Percentiles rank a stretch among this genome's conserved stretches.
These are phyloP conservation scores for Wakefieldia striispora DNA, from an alignment of 768 basidiomycete species.

Conservation along the genomic window DNA sequence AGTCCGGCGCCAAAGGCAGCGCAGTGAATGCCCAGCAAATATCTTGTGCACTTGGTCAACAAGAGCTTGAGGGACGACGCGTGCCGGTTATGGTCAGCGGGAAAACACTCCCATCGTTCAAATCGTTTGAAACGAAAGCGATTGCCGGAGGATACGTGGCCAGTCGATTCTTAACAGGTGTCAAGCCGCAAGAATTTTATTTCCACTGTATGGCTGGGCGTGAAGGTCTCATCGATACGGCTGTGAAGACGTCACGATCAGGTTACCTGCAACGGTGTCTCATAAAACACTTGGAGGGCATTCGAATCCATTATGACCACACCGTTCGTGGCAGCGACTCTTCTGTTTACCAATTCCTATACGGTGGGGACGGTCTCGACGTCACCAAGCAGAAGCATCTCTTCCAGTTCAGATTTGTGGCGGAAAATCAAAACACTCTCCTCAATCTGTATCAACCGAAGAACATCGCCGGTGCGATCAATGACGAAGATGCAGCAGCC, in stretches of 20 bases:
- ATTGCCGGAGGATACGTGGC: constrained; percentile 98
- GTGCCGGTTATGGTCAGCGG: constrained; percentile 99
- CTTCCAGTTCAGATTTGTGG: constrained; percentile 90
- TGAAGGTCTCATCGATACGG: constrained; percentile 98
- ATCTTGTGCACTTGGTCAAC: constrained; percentile 96
- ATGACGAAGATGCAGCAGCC: constrained; percentile 61
- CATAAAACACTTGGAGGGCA: constrained; percentile 97
- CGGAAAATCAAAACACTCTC: constrained; percentile 79
- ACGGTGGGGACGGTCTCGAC: constrained; percentile 95
- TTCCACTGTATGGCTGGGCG: constrained; percentile 99
- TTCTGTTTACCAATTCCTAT: constrained; percentile 92
- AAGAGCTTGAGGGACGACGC: constrained; percentile 96
- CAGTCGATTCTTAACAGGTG: constrained; percentile 96
- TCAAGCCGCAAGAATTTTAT: constrained; percentile 98
- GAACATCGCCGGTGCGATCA: constrained; percentile 53
- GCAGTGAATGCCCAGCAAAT: constrained; percentile 97
- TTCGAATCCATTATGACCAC: constrained; percentile 96
- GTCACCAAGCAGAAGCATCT: constrained; percentile 98
- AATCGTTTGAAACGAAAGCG: constrained; percentile 95
- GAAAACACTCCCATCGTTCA: constrained; percentile 96
- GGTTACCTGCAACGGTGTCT: constrained; percentile 97
- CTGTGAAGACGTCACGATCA: constrained; percentile 97
- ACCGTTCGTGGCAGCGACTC: constrained; percentile 95
- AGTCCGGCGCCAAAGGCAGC: constrained; percentile 97
- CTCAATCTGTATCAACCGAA: constrained; percentile 68